phyloP scores from a whole-genome alignment of 2,329 filamentous ascomycete species.

The Rhynchosporium agropyri region DNA sequence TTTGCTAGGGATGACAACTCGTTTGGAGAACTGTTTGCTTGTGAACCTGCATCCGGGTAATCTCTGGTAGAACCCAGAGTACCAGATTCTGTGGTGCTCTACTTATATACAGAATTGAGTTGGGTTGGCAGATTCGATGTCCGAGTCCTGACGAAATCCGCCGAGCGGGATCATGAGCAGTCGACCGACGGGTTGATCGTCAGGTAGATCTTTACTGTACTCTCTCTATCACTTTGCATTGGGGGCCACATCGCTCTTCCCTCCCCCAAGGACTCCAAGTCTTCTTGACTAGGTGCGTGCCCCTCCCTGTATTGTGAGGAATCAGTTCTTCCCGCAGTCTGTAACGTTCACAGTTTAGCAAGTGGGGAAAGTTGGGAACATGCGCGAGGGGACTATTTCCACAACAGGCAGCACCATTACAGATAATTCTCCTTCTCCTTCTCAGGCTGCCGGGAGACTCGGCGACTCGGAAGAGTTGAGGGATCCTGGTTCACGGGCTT shows the following conservation, averaged over 20 bases:
- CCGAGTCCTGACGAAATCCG: constrained; percentile 6
- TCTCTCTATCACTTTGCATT: constrained; percentile 9
- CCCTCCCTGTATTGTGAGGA: too few relatives aligned
- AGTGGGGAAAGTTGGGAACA: too few relatives aligned
- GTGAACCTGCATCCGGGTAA: constrained; percentile 5
- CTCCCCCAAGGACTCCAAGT: not conserved
- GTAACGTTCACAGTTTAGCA: too few relatives aligned
- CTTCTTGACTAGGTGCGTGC: too few relatives aligned
- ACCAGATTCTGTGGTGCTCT: not conserved
- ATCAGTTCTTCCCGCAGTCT: too few relatives aligned
- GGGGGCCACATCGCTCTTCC: not conserved
- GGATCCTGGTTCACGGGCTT: too few relatives aligned
- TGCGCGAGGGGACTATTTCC: too few relatives aligned
- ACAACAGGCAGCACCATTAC: too few relatives aligned
- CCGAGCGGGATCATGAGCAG: not conserved
- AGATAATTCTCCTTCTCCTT: too few relatives aligned
- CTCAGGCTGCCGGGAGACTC: too few relatives aligned
- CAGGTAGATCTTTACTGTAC: constrained; percentile 4
- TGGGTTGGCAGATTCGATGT: constrained; percentile 2
- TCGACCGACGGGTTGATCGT: constrained; percentile 8
- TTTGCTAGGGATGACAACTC: not conserved
- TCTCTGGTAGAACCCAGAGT: constrained; percentile 3
- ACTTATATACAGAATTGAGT: too few relatives aligned
- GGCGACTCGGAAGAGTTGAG: too few relatives aligned
- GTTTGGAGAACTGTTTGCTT: constrained; percentile 8